A percentile compares a stretch with the other conserved stretches of the same genome.
Evolutionary conservation across 441 rosid genomes (phyloP).

Genomic region (Populus hybrid): DNA sequence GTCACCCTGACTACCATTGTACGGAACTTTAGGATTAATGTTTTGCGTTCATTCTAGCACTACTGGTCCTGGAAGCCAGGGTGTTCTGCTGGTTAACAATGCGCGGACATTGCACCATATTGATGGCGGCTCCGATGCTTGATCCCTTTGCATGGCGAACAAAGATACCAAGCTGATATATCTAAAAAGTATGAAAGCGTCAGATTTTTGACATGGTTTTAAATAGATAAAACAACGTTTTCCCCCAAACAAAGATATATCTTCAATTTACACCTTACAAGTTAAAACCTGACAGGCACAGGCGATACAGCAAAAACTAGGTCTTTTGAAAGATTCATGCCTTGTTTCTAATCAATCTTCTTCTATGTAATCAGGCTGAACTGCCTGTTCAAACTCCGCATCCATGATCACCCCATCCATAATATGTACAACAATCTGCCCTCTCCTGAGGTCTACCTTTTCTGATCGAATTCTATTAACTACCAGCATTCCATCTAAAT

Average conservation of each 20-base stretch:
- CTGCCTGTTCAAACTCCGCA: conserved; percentile 60
- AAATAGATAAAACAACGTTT: neutral
- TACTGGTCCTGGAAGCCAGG: neutral
- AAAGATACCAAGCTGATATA: neutral
- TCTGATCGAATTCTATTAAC: conserved; percentile 52
- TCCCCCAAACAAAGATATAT: neutral
- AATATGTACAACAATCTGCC: conserved; percentile 40
- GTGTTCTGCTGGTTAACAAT: neutral
- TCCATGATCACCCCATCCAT: conserved; percentile 77
- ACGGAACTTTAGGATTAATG: neutral
- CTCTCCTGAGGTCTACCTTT: conserved; percentile 41
- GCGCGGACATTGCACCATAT: neutral
- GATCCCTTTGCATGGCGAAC: neutral
- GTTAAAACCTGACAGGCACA: neutral
- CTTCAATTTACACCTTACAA: neutral
- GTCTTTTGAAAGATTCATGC: neutral
- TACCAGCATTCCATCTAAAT: conserved; percentile 35
- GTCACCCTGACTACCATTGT: no score
- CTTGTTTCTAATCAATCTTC: conserved; percentile 19
- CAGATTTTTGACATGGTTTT: neutral
- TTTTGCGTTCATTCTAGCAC: neutral
- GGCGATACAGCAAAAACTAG: neutral
- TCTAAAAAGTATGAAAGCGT: neutral
- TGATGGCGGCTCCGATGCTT: neutral
- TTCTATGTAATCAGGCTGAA: conserved; percentile 36